Conservation (phyloP, 768 basidiomycete genomes). For the Tremella mesenterica region DNA sequence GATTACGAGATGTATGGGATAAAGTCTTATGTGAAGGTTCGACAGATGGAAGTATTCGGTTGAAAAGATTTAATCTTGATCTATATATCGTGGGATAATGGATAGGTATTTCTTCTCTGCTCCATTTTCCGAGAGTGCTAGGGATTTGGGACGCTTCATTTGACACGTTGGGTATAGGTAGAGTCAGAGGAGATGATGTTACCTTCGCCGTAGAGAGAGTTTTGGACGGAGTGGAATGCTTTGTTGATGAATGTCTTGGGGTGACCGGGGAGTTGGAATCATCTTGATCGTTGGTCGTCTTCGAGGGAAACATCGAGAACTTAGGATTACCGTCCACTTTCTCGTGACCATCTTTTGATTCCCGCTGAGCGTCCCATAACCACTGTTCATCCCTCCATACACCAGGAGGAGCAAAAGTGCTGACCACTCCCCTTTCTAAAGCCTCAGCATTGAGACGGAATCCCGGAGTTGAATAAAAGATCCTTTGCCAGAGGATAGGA, state of each 20-base stretch:
- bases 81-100: slow-evolving; percentile 30
- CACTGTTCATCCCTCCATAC: slow-evolving; percentile 7
- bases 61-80: slow-evolving; percentile 6
- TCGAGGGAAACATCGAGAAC: too few relatives aligned
- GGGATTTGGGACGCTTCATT: too few relatives aligned
- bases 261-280: too few relatives aligned
- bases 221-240: neutral
- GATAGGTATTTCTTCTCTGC: too few relatives aligned
- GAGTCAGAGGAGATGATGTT: neutral
- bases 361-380: neutral
- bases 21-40: neutral
- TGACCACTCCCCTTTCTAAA: neutral
- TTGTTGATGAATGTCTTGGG: neutral
- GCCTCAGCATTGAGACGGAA: neutral
- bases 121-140: too few relatives aligned
- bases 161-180: too few relatives aligned
- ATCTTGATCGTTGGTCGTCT: too few relatives aligned
- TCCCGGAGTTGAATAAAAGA: slow-evolving; percentile 10
- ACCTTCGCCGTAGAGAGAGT: neutral
- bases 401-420: slow-evolving; percentile 9
- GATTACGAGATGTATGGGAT: too few relatives aligned
- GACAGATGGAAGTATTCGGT: neutral
- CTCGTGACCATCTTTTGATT: too few relatives aligned
- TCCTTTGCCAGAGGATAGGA: slow-evolving; percentile 16
- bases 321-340: too few relatives aligned